These are phyloP conservation scores for Theileria orientalis DNA, from an alignment of 169 alveolate genomes.

Conservation along the genomic window DNA sequence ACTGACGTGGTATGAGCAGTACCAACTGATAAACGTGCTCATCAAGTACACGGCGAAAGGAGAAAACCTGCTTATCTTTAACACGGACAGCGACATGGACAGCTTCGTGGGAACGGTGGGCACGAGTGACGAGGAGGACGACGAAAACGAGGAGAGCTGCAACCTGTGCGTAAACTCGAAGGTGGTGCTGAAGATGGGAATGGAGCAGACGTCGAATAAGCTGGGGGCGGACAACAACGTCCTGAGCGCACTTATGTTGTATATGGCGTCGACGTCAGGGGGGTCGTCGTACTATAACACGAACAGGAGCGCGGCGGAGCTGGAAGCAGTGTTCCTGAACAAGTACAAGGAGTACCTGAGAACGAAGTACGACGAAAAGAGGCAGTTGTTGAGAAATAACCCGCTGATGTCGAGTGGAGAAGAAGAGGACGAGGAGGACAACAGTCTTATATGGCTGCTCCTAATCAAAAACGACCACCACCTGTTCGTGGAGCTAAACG, in stretches of 20 bases:
- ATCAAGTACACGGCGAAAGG: slow-evolving; percentile 3
- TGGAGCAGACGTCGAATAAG: neutral
- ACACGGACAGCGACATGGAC: neutral
- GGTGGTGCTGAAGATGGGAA: slow-evolving; percentile 1
- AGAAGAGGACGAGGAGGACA: slow-evolving; percentile 24
- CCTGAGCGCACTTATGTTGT: neutral
- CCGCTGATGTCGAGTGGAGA: neutral
- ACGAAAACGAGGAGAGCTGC: neutral
- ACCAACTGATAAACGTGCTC: slow-evolving; percentile 33
- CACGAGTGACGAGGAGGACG: neutral
- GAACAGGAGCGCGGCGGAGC: neutral
- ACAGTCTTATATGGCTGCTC: slow-evolving; percentile 46
- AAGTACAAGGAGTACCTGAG: neutral
- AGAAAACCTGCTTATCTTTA: neutral
- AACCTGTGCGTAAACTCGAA: slow-evolving; percentile 8
- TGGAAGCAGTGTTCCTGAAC: neutral
- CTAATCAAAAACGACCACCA: slow-evolving; percentile 39
- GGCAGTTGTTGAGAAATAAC: neutral
- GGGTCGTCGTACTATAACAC: neutral
- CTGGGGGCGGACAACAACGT: neutral
- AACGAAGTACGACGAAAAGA: neutral
- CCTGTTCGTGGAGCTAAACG: slow-evolving; percentile 20
- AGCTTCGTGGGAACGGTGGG: neutral
- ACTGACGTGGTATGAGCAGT: slow-evolving; percentile 45
- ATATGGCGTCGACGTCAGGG: neutral